phyloP scores from a whole-genome alignment of 2,329 filamentous ascomycete species.

The Talaromyces sp. region DNA sequence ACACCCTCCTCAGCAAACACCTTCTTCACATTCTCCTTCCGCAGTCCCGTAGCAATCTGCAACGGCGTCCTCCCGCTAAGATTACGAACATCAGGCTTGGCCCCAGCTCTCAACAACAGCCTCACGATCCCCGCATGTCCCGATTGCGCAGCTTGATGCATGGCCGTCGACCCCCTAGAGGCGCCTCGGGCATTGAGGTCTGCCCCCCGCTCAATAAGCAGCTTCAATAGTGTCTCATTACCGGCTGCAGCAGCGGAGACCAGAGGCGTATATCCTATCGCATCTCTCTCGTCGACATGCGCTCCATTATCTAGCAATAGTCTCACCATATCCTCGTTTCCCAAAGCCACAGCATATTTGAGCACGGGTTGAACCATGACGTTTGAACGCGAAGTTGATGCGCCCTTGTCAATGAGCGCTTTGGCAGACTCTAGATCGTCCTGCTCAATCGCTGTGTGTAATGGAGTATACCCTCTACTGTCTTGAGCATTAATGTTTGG shows the following conservation, averaged over 20 bases:
- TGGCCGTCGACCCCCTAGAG: not conserved
- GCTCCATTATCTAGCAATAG: slow-evolving; percentile 2
- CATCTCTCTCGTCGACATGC: slow-evolving; percentile 5
- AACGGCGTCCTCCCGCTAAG: not conserved
- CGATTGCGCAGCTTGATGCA: not conserved
- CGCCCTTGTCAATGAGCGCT: slow-evolving; percentile 1
- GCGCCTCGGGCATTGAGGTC: not conserved
- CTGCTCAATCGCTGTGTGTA: slow-evolving; percentile 2
- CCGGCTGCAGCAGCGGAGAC: not conserved
- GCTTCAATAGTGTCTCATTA: not conserved
- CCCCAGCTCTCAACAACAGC: not conserved
- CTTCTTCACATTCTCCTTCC: slow-evolving; percentile 6
- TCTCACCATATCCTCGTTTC: slow-evolving; percentile 1
- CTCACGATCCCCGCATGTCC: not conserved
- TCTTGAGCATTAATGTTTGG: slow-evolving; percentile 1
- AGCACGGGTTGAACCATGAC: not conserved
- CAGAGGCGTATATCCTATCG: slow-evolving; percentile 1
- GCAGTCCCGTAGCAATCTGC: not conserved
- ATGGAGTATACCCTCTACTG: not conserved
- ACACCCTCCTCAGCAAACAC: slow-evolving; percentile 1
- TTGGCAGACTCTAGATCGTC: not conserved
- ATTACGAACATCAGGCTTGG: not conserved
- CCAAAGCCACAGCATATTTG: not conserved
- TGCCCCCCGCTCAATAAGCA: not conserved
- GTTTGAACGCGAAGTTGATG: not conserved